Conservation (phyloP, 768 basidiomycete genomes). For the Auriscalpium microsporum region DNA sequence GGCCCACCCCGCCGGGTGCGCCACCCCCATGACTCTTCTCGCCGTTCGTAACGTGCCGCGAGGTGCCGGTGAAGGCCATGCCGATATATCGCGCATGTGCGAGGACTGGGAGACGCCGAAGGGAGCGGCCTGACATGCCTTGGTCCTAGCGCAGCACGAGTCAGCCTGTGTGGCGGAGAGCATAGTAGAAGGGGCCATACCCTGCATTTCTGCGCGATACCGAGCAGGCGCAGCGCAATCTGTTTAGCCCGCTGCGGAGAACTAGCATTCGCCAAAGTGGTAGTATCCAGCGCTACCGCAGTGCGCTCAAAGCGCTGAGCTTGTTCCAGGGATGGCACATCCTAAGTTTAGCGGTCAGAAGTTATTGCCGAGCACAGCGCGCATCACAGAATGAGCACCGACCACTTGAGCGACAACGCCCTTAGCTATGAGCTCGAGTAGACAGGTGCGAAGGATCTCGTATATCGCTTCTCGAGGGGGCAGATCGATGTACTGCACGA, state of each 20-base stretch:
- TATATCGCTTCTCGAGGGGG: slow-evolving; percentile 90
- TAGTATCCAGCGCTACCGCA: slow-evolving; percentile 16
- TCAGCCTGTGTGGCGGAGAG: not conserved
- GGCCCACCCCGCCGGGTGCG: not conserved
- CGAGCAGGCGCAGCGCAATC: slow-evolving; percentile 49
- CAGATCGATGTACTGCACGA: slow-evolving; percentile 88
- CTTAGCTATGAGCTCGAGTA: slow-evolving; percentile 69
- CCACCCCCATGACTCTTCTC: not conserved
- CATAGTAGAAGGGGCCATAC: slow-evolving; percentile 35
- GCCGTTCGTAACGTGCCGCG: not conserved
- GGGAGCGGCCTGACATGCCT: slow-evolving; percentile 85
- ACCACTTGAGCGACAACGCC: slow-evolving; percentile 58
- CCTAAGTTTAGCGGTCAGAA: slow-evolving; percentile 28
- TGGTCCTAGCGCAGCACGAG: slow-evolving; percentile 38
- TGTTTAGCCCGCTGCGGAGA: slow-evolving; percentile 40
- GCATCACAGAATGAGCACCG: not conserved
- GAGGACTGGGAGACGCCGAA: slow-evolving; percentile 90
- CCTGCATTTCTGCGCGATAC: slow-evolving; percentile 69
- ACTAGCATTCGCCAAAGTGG: slow-evolving; percentile 23
- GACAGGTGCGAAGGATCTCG: slow-evolving; percentile 78
- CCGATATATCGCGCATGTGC: slow-evolving; percentile 82
- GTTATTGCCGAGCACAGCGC: too few relatives aligned
- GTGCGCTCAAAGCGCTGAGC: slow-evolving; percentile 45
- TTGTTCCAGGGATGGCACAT: slow-evolving; percentile 52
- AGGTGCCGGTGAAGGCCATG: slow-evolving; percentile 3